phyloP scores from a whole-genome alignment of 2,329 filamentous ascomycete genomes.

The Fusarium paranaense region DNA sequence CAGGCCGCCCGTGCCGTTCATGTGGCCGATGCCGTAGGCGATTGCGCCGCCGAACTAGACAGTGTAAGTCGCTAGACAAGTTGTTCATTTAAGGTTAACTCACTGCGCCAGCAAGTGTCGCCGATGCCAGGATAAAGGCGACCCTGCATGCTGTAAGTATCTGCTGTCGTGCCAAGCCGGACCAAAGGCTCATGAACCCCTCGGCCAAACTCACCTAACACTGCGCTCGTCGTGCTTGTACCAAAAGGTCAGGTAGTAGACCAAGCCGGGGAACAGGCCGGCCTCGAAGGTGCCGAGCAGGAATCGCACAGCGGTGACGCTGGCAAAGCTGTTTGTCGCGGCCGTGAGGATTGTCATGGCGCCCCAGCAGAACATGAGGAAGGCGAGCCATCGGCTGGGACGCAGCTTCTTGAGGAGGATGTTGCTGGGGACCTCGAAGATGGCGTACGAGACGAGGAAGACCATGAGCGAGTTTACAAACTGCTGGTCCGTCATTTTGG shows the following conservation, averaged over 20 bases:
- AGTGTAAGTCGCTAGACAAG: not conserved
- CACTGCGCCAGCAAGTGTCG: constrained; percentile 75
- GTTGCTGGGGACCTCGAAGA: constrained; percentile 76
- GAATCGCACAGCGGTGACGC: constrained; percentile 75
- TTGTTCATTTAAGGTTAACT: constrained; percentile 17
- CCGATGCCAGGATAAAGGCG: constrained; percentile 76
- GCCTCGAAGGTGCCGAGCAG: constrained; percentile 78
- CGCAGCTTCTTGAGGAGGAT: constrained; percentile 73
- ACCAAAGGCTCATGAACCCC: constrained; percentile 1
- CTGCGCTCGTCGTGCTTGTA: constrained; percentile 78
- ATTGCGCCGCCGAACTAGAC: constrained; percentile 74
- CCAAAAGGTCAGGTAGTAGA: constrained; percentile 79
- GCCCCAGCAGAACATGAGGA: constrained; percentile 76
- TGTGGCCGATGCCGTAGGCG: constrained; percentile 78
- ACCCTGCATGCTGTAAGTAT: constrained; percentile 57
- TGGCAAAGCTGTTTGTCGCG: constrained; percentile 69
- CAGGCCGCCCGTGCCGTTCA: constrained; percentile 72
- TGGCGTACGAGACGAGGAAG: constrained; percentile 69
- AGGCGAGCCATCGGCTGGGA: constrained; percentile 72
- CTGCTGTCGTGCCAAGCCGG: not conserved
- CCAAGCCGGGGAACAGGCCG: constrained; percentile 70
- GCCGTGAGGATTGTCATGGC: constrained; percentile 76
- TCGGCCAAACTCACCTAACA: constrained; percentile 54
- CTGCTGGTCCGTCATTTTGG: constrained; percentile 70
- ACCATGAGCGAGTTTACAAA: constrained; percentile 71